Conservation (phyloP, 129 eudicot genomes). For the Mikania micrantha region DNA sequence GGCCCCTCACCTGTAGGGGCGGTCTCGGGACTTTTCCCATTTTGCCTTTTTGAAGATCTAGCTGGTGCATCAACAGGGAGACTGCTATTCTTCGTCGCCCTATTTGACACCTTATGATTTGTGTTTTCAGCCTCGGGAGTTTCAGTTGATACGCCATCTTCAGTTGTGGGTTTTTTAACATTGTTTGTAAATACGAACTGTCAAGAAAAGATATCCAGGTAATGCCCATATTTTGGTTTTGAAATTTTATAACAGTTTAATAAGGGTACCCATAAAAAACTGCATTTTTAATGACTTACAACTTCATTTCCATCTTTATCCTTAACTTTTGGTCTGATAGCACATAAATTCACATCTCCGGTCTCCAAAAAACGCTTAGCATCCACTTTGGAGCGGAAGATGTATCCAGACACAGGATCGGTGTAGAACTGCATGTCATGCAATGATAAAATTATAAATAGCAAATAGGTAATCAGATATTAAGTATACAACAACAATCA, state of each 20-base stretch:
- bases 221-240: neutral
- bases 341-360: conserved; percentile 48
- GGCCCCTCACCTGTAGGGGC: neutral
- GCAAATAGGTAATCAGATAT: neutral
- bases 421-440: conserved; percentile 41
- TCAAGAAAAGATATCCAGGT: neutral
- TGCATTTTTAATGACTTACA: conserved; percentile 10
- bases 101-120: conserved; percentile 18
- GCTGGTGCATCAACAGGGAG: conserved; percentile 6
- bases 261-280: neutral
- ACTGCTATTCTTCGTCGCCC: conserved; percentile 6
- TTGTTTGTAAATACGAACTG: conserved; percentile 32
- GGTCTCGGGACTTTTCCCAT: conserved; percentile 32
- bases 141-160: neutral
- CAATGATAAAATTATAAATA: neutral
- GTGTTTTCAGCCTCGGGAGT: conserved; percentile 15
- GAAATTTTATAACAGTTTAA: neutral
- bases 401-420: conserved; percentile 54
- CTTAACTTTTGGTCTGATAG: conserved; percentile 41
- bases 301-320: conserved; percentile 30
- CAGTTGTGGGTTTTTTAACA: conserved; percentile 14
- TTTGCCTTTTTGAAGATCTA: conserved; percentile 56
- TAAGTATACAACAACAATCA: no score
- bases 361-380: conserved; percentile 62
- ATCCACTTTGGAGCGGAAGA: conserved; percentile 64